A percentile compares a stretch with the other conserved stretches of the same genome.
These are phyloP conservation scores for Schizochytrium sp. DNA, from an alignment of 108 stramenopile genomes.

Conservation along the genomic window DNA sequence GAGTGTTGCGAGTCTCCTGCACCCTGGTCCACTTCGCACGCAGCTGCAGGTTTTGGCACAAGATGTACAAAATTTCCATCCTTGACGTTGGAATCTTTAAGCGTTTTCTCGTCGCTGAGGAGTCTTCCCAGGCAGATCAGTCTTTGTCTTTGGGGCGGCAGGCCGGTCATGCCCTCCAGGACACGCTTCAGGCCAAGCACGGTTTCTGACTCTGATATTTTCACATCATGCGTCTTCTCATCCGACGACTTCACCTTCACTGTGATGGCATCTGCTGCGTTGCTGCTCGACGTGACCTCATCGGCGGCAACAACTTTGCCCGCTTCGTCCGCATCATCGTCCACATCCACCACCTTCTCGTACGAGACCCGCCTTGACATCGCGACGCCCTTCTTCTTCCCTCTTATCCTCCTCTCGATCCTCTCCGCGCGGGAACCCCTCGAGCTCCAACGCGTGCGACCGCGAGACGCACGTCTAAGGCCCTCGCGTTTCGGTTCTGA, in stretches of 20 bases:
- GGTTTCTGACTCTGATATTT: constrained; percentile 4
- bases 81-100: constrained; percentile 33
- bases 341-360: constrained; percentile 35
- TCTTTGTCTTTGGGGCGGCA: not conserved
- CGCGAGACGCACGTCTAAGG: no score
- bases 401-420: no score
- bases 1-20: not conserved
- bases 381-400: not conserved
- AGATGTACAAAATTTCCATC: constrained; percentile 57
- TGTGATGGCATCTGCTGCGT: constrained; percentile 57
- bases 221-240: constrained; percentile 56
- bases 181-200: constrained; percentile 12
- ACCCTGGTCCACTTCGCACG: not conserved
- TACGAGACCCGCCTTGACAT: not conserved
- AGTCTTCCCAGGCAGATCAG: constrained; percentile 52
- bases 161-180: constrained; percentile 34
- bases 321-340: not conserved
- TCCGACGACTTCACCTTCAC: constrained; percentile 43
- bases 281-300: not conserved
- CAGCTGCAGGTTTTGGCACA: constrained; percentile 47
- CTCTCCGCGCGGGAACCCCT: no score
- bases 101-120: constrained; percentile 19
- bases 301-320: constrained; percentile 9
- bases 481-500: no score
- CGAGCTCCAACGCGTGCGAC: no score